Base-by-base conservation (phyloP, 495 filamentous ascomycete species). In the Bombardia bombarda region DNA sequence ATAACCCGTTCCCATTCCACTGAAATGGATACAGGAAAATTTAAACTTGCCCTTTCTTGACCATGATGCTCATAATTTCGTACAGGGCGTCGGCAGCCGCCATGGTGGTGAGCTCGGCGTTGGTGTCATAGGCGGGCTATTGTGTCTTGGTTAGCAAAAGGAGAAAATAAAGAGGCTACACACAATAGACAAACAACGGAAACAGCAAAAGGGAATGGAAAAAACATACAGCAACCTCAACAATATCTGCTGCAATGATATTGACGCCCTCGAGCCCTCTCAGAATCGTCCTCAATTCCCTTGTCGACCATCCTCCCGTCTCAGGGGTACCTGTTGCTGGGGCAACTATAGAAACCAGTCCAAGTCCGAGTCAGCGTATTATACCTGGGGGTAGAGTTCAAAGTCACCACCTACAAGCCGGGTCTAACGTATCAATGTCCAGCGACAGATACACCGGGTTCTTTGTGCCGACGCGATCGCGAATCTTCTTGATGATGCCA, bases 51-150 rank as follows among this genome's bases (percentile, higher is more conserved):
- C 67, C 67, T 34, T 65, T 66, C 72, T 86, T 88, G 3, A 89
- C 83, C 77, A 89, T 84, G 51, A 86, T 80, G 19, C 82, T 90
- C 71, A 94, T 80, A 49, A 93, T 83, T 67, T 94, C 87, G 63
- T 83, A 94, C 10, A 82, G 77, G 9, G 82, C 75, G 63, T 92
- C 85, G 4, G 87, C 84, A 2, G 85, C 87, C 7, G 84, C 85
- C 64, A 93, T 75, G 23, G 87, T 87, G 10, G 87, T 94, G 53
- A 82, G 81, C 72, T 94, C 87, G 1, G 83, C 86, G 46, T 82
- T 83, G 22, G 86, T 87, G 58, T 93, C 87, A 59, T 94, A 93
- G 3, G 86, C 85, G 7, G 87, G 87, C 50, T 85, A 76, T 28
- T 12, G 12, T 23, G 9, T 12, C 30, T 26, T 21, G 18, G 7